Conservation (phyloP, 2,329 filamentous ascomycete species). For the Ophiostoma australiae region DNA sequence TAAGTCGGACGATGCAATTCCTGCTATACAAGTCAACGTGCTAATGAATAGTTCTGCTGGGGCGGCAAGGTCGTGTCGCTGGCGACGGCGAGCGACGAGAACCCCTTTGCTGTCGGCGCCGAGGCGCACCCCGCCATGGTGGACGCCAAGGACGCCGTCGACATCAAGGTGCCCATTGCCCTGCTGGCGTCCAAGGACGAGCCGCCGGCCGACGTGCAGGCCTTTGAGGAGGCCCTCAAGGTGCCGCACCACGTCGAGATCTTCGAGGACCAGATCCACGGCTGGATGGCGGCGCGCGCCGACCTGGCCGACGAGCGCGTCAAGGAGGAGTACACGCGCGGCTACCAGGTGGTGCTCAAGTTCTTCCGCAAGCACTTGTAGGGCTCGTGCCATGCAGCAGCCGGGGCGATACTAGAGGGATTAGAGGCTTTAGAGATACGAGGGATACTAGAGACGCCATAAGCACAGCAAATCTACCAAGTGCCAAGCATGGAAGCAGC, state of each 20-base stretch:
- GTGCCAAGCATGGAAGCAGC: no score
- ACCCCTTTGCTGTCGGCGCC: slow-evolving; percentile 52
- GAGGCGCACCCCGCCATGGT: slow-evolving; percentile 59
- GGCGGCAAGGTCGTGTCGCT: slow-evolving; percentile 62
- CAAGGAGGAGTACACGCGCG: slow-evolving; percentile 58
- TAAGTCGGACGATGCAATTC: slow-evolving; percentile 31
- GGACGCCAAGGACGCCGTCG: slow-evolving; percentile 55
- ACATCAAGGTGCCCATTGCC: slow-evolving; percentile 56
- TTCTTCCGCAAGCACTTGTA: slow-evolving; percentile 52
- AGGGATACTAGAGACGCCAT: no score
- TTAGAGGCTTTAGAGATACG: no score
- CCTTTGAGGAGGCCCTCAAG: slow-evolving; percentile 51
- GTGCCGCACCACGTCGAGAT: slow-evolving; percentile 58
- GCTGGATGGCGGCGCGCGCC: slow-evolving; percentile 67
- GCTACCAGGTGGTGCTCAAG: slow-evolving; percentile 54
- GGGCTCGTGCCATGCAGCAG: neutral
- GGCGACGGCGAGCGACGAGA: slow-evolving; percentile 45
- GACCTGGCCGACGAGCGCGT: slow-evolving; percentile 53
- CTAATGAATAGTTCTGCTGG: slow-evolving; percentile 53
- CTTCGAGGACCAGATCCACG: slow-evolving; percentile 64
- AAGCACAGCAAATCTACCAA: no score
- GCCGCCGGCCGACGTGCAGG: slow-evolving; percentile 48
- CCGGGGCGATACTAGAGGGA: no score
- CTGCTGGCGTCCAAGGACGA: slow-evolving; percentile 65
- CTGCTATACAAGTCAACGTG: neutral